Evolutionary conservation across 225 moss, liverwort and hornwort genomes (phyloP).

Genomic region (Straminergon stramineum): DNA sequence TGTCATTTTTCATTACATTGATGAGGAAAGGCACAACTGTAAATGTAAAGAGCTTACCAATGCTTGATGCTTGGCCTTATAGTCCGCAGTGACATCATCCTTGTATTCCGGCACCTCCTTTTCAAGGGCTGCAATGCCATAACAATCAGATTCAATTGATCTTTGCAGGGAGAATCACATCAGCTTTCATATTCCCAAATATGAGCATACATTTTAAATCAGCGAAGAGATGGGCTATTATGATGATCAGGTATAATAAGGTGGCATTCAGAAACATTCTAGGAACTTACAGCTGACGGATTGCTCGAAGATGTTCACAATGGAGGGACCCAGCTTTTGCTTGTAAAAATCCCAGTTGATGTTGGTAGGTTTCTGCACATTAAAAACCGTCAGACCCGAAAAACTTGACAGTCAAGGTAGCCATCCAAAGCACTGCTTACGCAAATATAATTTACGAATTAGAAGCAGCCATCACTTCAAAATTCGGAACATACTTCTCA

Average conservation of each 20-base stretch:
- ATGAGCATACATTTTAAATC: background rate
- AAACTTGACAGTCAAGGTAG: background rate
- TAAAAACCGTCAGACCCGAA: background rate
- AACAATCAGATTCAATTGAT: background rate
- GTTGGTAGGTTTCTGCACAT: conserved; percentile 65
- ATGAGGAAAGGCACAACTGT: background rate
- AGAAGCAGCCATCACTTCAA: background rate
- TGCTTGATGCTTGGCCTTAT: conserved; percentile 57
- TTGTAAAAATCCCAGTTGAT: conserved; percentile 91
- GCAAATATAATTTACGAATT: background rate
- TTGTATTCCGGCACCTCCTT: conserved; percentile 77
- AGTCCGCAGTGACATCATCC: conserved; percentile 67
- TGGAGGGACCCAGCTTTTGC: conserved; percentile 68
- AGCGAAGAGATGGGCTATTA: background rate
- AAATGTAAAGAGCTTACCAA: conserved; percentile 29
- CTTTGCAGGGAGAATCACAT: background rate
- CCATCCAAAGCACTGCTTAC: background rate
- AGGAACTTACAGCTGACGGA: conserved; percentile 61
- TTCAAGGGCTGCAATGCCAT: conserved; percentile 53
- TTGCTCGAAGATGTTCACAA: conserved; percentile 81
- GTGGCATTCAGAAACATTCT: background rate
- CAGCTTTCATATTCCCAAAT: background rate
- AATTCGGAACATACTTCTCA: background rate
- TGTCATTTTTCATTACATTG: background rate
- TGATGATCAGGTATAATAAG: background rate